Evolutionary conservation across 208 protist species (phyloP), one percentile per base, ranked within the genome.

Genomic region (Crithidia acanthocephali): DNA sequence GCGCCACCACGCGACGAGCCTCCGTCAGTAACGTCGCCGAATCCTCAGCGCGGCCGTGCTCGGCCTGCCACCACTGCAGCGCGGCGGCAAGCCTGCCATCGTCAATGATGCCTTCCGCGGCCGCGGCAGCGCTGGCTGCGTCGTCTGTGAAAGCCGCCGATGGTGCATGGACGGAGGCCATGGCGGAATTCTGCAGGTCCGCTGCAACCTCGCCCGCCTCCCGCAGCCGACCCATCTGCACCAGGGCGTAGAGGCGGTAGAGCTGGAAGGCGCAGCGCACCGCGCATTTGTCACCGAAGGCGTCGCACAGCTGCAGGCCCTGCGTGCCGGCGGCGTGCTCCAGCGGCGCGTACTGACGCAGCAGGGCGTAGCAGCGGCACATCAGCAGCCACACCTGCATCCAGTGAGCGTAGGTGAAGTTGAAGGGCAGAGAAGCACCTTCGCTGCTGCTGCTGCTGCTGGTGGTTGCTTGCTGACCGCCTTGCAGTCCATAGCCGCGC

Each of bases 291-390:
- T 32, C 65, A 11, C 65, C 72, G 25, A 72, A 78, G 64, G 65
- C 44, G 9, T 53, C 67, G 37, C 72, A 78, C 48, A 78, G 42
- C 16, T 33, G 44, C 27, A 78, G 51, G 1, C 48, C 72, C 30
- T 78, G 72, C 50, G 42, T 37, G 18, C 58, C 23, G 13, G 72
- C 72, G 4, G 72, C 72, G 40, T 53, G 59, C 47, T 78, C 72
- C 22, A 78, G 58, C 44, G 57, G 48, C 3, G 59, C 30, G 44
- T 68, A 78, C 65, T 57, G 72, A 9, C 72, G 64, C 1, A 68
- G 65, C 5, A 50, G 42, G 37, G 63, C 11, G 51, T 78, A 78
- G 44, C 72, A 78, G 55, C 65, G 72, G 42, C 72, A 78, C 52
- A 78, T 52, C 35, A 78, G 72, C 37, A 61, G 30, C 74, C 74